Base-by-base conservation (phyloP, 495 filamentous ascomycete genomes). In the Cercophora scortea region DNA sequence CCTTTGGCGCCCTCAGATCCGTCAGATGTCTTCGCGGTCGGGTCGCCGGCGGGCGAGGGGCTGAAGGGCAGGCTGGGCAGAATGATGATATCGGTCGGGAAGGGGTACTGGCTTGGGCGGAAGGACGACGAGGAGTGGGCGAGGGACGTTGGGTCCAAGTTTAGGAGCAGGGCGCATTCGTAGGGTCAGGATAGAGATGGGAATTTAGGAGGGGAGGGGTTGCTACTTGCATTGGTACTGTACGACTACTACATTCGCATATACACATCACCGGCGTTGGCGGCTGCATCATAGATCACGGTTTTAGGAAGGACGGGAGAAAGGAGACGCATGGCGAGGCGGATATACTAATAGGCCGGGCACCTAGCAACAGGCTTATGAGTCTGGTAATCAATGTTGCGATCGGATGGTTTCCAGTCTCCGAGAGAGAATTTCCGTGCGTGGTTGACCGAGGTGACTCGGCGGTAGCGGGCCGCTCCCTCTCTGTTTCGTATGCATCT, bases 61-160 rank as follows among this genome's bases (percentile, higher is more conserved):
- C 89, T 85, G 85, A 71, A 79, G 62, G 90, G 90, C 17, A 80
- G 77, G 64, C 56, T 90, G 19, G 90, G 89, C 3, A 71, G 90
- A 33, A 55, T 72, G 3, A 85, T 96, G 87, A 76, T 94, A 15
- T 67, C 73, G 4, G 65, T 90, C 16, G 85, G 84, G 16, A 77
- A 72, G 55, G 72, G 72, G 48, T 95, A 92, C 65, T 96, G 90
- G 90, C 65, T 92, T 8, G 88, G 70, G 11, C 64, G 64, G 19
- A 64, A 65, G 53, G 71, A 76, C 19, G 80, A 79, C 49, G 69
- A 72, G 45, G 62, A 74, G 57, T 89, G 86, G 86, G 74, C 81
- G 55, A 67, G 71, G 45, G 74, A 72, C 1, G 67, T 86, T 36
- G 72, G 75, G 39, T 75, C 77, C 32, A 80, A 77, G 61, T 85